Percentiles rank a stretch among this genome's conserved stretches.
Evolutionary conservation across 1,139 yeast species (phyloP).

Genomic region (Taphrina pruni): DNA sequence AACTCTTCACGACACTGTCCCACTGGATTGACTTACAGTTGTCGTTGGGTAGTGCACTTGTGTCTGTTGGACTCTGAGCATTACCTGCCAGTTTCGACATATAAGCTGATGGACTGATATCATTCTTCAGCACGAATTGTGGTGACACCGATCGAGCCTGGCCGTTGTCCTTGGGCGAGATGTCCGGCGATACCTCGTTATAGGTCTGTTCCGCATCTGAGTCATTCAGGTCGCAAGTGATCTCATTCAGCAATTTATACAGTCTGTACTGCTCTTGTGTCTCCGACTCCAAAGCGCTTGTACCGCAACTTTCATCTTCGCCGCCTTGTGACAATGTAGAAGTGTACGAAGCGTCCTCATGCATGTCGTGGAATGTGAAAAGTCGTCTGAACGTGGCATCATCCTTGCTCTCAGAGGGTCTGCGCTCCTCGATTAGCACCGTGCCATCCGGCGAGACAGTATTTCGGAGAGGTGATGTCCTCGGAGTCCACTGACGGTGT

Average conservation of each 20-base stretch:
- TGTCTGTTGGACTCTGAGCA: background rate
- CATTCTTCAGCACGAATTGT: background rate
- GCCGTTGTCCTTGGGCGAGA: background rate
- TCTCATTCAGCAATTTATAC: background rate
- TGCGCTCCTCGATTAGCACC: too few relatives aligned
- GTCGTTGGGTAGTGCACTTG: background rate
- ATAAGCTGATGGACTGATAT: slow-evolving; percentile 10
- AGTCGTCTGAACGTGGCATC: background rate
- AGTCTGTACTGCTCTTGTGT: slow-evolving; percentile 4
- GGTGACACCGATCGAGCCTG: background rate
- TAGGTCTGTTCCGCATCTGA: background rate
- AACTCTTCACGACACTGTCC: too few relatives aligned
- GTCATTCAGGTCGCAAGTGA: background rate
- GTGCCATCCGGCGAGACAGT: background rate
- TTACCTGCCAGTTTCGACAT: background rate
- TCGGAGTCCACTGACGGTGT: slow-evolving; percentile 6
- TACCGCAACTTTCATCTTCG: background rate
- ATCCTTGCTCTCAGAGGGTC: background rate
- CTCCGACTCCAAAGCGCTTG: background rate
- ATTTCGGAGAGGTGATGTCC: slow-evolving; percentile 1
- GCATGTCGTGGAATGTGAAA: background rate
- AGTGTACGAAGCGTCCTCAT: background rate
- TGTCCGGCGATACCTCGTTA: background rate
- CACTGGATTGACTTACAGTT: too few relatives aligned
- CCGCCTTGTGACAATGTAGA: background rate